Conservation (phyloP, 176 grass and related monocot species). For the Urochloa ruziziensis region DNA sequence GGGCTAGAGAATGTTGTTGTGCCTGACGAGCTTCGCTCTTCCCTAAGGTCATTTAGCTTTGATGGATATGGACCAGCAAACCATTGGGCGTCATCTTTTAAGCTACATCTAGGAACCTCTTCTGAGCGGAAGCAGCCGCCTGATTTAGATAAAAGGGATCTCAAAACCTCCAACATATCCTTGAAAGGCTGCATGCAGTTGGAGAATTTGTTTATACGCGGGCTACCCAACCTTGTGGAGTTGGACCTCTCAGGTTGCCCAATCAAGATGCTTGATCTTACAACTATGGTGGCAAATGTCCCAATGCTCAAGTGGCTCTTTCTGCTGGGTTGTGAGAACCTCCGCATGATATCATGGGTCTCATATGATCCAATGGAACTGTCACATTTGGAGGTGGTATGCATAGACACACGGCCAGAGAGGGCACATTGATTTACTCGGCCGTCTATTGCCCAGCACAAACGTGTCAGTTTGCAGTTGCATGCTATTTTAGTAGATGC, state of each 20-base stretch:
- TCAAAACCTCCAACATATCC: not conserved
- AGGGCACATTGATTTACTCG: not conserved
- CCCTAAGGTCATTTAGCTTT: not conserved
- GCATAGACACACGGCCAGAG: conserved; percentile 10
- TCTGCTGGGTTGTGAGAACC: not conserved
- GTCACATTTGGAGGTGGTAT: not conserved
- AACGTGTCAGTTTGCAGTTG: not conserved
- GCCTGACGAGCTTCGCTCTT: not conserved
- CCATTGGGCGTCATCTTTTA: not conserved
- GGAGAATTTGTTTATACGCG: not conserved
- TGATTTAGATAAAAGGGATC: not conserved
- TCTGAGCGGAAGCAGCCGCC: fast-evolving
- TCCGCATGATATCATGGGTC: not conserved
- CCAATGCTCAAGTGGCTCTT: not conserved
- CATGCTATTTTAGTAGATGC: conserved; percentile 14
- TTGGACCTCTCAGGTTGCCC: not conserved
- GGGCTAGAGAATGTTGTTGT: not conserved
- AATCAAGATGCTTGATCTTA: conserved; percentile 11
- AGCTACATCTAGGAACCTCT: not conserved
- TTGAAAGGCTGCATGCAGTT: not conserved
- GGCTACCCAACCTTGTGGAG: not conserved
- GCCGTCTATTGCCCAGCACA: not conserved
- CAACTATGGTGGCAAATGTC: not conserved
- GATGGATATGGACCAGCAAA: not conserved
- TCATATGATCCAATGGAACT: fast-evolving